phyloP scores from a whole-genome alignment of 768 basidiomycete species.

The Butyriboletus loyo region DNA sequence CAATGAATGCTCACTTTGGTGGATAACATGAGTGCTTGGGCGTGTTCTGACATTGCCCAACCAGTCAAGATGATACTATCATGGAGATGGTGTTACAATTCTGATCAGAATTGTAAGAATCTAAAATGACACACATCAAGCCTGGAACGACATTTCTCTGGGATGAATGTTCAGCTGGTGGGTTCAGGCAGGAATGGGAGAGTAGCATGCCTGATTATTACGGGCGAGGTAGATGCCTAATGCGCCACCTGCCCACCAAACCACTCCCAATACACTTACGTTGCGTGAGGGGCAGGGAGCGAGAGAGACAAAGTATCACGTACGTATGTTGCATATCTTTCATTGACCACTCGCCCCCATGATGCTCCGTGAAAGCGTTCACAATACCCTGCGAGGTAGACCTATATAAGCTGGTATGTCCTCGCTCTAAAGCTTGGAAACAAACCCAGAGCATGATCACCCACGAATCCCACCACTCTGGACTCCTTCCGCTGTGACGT shows the following conservation, averaged over 20 bases:
- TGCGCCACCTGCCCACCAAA: constrained; percentile 88
- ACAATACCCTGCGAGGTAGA: constrained; percentile 40
- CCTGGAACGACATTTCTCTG: constrained; percentile 80
- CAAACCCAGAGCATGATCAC: constrained; percentile 53
- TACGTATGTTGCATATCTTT: constrained; percentile 96
- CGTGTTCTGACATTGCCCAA: constrained; percentile 91
- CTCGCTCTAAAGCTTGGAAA: background rate
- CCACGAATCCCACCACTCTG: constrained; percentile 88
- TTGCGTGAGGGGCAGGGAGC: constrained; percentile 3
- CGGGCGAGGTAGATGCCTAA: constrained; percentile 81
- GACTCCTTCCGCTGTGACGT: constrained; percentile 63
- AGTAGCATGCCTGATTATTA: constrained; percentile 60
- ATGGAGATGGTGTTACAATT: background rate
- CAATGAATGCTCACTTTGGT: constrained; percentile 52
- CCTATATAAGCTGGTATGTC: background rate
- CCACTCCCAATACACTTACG: constrained; percentile 50
- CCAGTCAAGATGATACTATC: constrained; percentile 83
- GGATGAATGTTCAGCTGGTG: background rate
- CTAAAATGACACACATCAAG: constrained; percentile 57
- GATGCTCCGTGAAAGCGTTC: constrained; percentile 93
- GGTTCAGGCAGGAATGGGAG: background rate
- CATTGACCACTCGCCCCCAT: constrained; percentile 74
- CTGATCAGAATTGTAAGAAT: background rate
- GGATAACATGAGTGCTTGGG: constrained; percentile 80
- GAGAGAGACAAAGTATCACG: constrained; percentile 27